Conservation (phyloP, 371 early-diverging fungal genomes). For the Sporodiniella umbellata region DNA sequence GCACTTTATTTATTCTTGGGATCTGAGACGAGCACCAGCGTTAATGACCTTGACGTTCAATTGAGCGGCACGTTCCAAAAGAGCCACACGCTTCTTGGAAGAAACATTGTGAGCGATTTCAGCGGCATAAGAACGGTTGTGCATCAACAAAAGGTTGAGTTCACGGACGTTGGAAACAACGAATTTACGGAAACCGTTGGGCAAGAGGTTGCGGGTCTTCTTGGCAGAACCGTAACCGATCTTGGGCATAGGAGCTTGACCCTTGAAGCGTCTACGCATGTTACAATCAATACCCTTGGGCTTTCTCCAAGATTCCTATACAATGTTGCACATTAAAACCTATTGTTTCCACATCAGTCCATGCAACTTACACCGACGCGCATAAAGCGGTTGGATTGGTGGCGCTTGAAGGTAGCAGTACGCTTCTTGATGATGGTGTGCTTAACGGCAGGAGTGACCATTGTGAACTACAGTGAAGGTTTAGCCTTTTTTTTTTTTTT, state of each 20-base stretch:
- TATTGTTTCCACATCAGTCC: not conserved
- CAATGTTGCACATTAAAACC: not conserved
- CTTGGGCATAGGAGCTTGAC: constrained; percentile 98
- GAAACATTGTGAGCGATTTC: constrained; percentile 99
- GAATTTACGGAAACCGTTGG: constrained; percentile 99
- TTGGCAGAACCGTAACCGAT: constrained; percentile 98
- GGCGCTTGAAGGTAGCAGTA: constrained; percentile 96
- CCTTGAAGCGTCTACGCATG: constrained; percentile 97
- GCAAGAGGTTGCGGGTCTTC: constrained; percentile 94
- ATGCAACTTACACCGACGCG: constrained; percentile 76
- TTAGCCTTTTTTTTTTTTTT: not conserved
- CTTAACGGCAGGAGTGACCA: constrained; percentile 91
- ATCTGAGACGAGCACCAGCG: constrained; percentile 93
- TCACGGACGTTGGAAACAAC: constrained; percentile 94
- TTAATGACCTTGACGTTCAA: constrained; percentile 98
- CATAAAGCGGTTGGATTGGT: constrained; percentile 98
- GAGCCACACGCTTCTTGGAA: constrained; percentile 95
- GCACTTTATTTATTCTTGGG: constrained; percentile 69
- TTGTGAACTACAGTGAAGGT: constrained; percentile 44
- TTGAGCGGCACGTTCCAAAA: constrained; percentile 97
- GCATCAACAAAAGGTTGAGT: constrained; percentile 96
- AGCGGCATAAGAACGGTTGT: constrained; percentile 99
- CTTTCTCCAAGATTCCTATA: constrained; percentile 98
- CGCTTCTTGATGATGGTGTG: constrained; percentile 98
- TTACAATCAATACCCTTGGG: constrained; percentile 99